phyloP scores from a whole-genome alignment of 108 stramenopile species.

The Cyclotella baltica region DNA sequence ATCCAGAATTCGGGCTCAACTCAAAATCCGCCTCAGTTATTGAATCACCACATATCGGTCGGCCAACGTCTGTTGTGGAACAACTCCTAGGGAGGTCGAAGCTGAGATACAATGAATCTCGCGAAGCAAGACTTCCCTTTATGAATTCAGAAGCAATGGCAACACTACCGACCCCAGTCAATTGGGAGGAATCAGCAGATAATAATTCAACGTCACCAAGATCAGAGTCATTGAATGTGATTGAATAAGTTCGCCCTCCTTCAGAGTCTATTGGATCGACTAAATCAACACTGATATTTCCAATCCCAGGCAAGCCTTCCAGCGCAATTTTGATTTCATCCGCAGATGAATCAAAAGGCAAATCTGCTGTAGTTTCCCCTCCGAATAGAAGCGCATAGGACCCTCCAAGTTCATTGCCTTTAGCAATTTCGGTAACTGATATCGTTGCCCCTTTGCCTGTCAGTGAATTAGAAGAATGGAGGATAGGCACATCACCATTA shows the following conservation, averaged over 20 bases:
- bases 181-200: conserved; percentile 34
- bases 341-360: conserved; percentile 59
- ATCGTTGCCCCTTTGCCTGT: conserved; percentile 65
- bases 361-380: conserved; percentile 48
- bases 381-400: conserved; percentile 58
- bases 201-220: conserved; percentile 65
- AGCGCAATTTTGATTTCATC: conserved; percentile 56
- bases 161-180: conserved; percentile 66
- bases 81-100: conserved; percentile 67
- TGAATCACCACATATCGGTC: conserved; percentile 61
- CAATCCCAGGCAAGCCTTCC: conserved; percentile 55
- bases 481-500: conserved; percentile 62
- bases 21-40: conserved; percentile 44
- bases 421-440: conserved; percentile 50
- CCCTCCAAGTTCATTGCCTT: conserved; percentile 84
- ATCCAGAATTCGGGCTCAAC: conserved; percentile 33
- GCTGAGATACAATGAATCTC: conserved; percentile 53
- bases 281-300: conserved; percentile 54
- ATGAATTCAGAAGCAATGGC: conserved; percentile 57
- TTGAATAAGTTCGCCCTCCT: conserved; percentile 53
- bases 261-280: conserved; percentile 49
- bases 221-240: conserved; percentile 68
- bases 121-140: conserved; percentile 66
- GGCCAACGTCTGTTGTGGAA: conserved; percentile 56
- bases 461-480: conserved; percentile 57